Evolutionary conservation across 495 filamentous ascomycete genomes (phyloP).

Genomic region (Xylaria castorea): DNA sequence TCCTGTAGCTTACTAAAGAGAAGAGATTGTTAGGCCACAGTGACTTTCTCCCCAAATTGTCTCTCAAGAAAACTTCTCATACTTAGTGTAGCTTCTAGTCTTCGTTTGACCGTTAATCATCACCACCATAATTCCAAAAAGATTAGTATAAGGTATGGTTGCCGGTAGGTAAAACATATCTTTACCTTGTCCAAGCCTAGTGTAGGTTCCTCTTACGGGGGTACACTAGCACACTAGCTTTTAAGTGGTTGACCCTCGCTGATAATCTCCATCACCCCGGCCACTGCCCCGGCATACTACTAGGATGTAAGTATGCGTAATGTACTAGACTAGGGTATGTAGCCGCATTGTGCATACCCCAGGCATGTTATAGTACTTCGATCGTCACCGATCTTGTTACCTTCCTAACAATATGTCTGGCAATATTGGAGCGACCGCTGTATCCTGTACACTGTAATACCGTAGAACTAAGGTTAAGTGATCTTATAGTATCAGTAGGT

Average conservation of each 20-base stretch:
- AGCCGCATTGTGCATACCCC: neutral
- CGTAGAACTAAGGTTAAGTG: too few species aligned
- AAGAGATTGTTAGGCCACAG: neutral
- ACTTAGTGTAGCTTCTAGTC: neutral
- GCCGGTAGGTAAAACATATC: too few species aligned
- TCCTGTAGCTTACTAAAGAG: constrained; percentile 12
- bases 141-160: neutral
- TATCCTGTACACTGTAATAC: neutral
- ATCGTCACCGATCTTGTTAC: neutral
- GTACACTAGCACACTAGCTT: too few species aligned
- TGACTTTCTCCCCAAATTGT: neutral
- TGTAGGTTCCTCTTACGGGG: too few species aligned
- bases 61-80: neutral
- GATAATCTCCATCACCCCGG: neutral
- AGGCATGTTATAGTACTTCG: neutral
- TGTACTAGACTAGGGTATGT: constrained; percentile 9
- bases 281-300: neutral
- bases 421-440: neutral
- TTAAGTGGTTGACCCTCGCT: constrained; percentile 17
- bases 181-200: too few species aligned
- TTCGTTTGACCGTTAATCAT: neutral
- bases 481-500: too few species aligned
- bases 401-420: neutral
- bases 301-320: neutral
- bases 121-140: constrained; percentile 9